Conservation (phyloP, 352 stramenopile genomes). For the Peronosclerospora sorghi region DNA sequence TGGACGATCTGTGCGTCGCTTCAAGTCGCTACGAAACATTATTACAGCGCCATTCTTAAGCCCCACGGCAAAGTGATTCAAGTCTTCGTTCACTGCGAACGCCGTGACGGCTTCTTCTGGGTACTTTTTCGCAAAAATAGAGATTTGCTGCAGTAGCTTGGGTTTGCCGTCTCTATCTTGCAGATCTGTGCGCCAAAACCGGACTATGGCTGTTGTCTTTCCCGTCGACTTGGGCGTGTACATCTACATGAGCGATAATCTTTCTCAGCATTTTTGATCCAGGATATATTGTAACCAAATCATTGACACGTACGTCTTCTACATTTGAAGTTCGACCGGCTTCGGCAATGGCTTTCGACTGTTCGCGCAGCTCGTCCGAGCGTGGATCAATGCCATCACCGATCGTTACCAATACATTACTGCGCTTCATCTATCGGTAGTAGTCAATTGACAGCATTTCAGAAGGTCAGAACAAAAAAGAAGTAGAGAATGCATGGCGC, state of each 20-base stretch:
- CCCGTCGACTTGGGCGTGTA: slow-evolving; percentile 54
- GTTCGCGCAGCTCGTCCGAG: slow-evolving; percentile 56
- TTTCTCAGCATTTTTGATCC: background rate
- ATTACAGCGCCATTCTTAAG: slow-evolving; percentile 80
- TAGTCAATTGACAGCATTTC: background rate
- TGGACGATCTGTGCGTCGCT: slow-evolving; percentile 55
- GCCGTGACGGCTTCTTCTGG: slow-evolving; percentile 79
- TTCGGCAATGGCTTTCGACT: slow-evolving; percentile 73
- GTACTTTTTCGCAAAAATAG: slow-evolving; percentile 83
- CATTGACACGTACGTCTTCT: slow-evolving; percentile 33
- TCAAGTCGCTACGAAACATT: slow-evolving; percentile 69
- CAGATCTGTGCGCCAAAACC: slow-evolving; percentile 83
- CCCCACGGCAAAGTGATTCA: slow-evolving; percentile 69
- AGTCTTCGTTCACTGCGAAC: slow-evolving; percentile 77
- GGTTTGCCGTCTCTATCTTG: slow-evolving; percentile 77
- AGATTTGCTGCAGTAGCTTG: slow-evolving; percentile 79
- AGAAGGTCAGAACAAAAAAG: background rate
- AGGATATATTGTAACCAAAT: background rate
- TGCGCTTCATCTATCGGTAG: slow-evolving; percentile 67
- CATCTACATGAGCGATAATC: slow-evolving; percentile 21
- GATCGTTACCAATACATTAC: slow-evolving; percentile 79
- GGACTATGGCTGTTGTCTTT: slow-evolving; percentile 63
- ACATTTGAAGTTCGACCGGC: slow-evolving; percentile 42
- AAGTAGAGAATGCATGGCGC: background rate
- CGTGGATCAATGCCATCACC: slow-evolving; percentile 78